Percentiles rank a stretch among this genome's conserved stretches.
phyloP scores from a whole-genome alignment of 1,284 basidiomycete genomes.

The Lentinus polychrous region DNA sequence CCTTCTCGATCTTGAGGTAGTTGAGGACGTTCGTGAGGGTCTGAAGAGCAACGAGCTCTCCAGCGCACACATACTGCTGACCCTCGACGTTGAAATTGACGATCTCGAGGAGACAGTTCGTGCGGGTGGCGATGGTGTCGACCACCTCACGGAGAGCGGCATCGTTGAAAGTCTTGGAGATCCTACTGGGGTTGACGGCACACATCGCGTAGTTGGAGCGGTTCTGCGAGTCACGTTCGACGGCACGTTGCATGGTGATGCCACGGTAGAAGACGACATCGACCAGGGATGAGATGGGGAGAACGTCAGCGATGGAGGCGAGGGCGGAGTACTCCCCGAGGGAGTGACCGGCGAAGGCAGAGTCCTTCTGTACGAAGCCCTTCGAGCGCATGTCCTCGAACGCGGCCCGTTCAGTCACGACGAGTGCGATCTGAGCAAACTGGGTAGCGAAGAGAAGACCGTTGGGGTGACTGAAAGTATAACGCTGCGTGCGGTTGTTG shows the following conservation, averaged over 20 bases:
- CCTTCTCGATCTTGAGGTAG: constrained; percentile 94
- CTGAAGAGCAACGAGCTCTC: constrained; percentile 89
- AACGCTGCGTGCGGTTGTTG: constrained; percentile 85
- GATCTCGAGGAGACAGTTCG: constrained; percentile 84
- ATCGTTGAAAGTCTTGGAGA: constrained; percentile 91
- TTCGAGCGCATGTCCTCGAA: constrained; percentile 98
- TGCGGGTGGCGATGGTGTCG: constrained; percentile 76
- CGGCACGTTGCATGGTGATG: constrained; percentile 98
- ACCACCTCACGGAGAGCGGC: constrained; percentile 92
- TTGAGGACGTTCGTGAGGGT: constrained; percentile 96
- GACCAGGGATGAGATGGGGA: constrained; percentile 92
- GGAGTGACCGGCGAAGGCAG: constrained; percentile 96
- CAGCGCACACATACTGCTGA: constrained; percentile 97
- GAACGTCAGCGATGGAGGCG: constrained; percentile 93
- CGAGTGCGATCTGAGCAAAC: constrained; percentile 96
- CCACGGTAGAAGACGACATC: constrained; percentile 99
- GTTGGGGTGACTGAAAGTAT: constrained; percentile 95
- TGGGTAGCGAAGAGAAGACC: constrained; percentile 97
- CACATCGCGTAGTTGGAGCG: constrained; percentile 98
- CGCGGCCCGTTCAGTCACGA: constrained; percentile 95
- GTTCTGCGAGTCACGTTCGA: constrained; percentile 88
- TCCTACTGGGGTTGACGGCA: constrained; percentile 94
- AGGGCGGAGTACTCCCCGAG: constrained; percentile 98
- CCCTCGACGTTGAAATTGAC: constrained; percentile 98
- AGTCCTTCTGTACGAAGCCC: constrained; percentile 88